Conservation (phyloP, 2,329 filamentous ascomycete genomes). For the Ceratocystis ficicola region DNA sequence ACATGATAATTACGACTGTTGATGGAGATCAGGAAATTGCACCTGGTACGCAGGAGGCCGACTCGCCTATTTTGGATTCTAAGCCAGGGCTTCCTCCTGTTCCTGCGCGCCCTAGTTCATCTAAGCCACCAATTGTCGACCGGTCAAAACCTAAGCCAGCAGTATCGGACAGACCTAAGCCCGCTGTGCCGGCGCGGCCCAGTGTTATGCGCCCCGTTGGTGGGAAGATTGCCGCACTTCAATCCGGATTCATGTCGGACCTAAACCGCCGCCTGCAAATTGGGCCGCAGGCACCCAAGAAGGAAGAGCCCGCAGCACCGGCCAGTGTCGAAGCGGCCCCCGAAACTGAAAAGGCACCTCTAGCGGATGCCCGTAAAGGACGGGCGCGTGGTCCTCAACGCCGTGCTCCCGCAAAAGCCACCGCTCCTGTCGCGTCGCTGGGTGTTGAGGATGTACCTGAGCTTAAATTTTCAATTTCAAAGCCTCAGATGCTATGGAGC, state of each 20-base stretch:
- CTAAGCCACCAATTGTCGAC: constrained; percentile 22
- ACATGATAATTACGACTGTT: constrained; percentile 66
- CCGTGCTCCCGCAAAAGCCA: constrained; percentile 48
- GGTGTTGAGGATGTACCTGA: constrained; percentile 28
- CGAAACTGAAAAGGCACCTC: constrained; percentile 46
- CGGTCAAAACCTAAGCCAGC: constrained; percentile 44
- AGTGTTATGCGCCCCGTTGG: constrained; percentile 50
- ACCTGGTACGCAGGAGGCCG: neutral
- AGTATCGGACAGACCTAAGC: constrained; percentile 50
- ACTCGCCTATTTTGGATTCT: neutral
- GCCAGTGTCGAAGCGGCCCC: constrained; percentile 41
- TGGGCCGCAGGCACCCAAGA: constrained; percentile 70
- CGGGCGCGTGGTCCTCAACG: constrained; percentile 78
- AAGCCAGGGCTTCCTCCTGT: constrained; percentile 20
- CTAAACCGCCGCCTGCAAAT: constrained; percentile 79
- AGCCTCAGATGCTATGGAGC: constrained; percentile 39
- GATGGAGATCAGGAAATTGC: constrained; percentile 11
- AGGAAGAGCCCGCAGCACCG: constrained; percentile 51
- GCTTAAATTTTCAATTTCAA: constrained; percentile 36
- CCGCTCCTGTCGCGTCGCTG: constrained; percentile 30
- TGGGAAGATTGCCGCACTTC: constrained; percentile 79
- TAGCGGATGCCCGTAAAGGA: constrained; percentile 80
- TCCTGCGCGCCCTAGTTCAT: constrained; percentile 29
- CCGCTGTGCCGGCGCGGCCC: constrained; percentile 53
- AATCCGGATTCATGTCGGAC: constrained; percentile 85